Percentiles rank a stretch among this genome's conserved stretches.
These are phyloP conservation scores for Fusarium tricinctum DNA, from an alignment of 2,329 filamentous ascomycete species.

Conservation along the genomic window DNA sequence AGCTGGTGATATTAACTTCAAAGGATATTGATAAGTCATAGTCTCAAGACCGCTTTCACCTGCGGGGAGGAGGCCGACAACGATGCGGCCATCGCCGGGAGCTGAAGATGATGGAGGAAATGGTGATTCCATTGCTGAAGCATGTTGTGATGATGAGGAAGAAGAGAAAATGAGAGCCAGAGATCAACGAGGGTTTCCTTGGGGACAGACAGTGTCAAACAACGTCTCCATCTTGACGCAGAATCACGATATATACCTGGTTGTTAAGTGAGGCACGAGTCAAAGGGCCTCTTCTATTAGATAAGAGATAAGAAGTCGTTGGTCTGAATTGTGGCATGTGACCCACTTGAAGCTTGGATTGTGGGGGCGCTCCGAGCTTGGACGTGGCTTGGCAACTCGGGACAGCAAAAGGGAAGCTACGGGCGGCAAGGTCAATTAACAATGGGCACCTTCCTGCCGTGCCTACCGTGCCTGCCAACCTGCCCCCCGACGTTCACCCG, in stretches of 20 bases:
- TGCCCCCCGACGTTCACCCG: constrained; percentile 48
- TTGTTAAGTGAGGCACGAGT: constrained; percentile 25
- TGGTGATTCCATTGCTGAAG: constrained; percentile 70
- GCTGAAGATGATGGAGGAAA: constrained; percentile 80
- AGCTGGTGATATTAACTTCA: constrained; percentile 90
- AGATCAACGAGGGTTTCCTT: constrained; percentile 1
- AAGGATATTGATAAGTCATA: constrained; percentile 90
- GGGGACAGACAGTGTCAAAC: constrained; percentile 13
- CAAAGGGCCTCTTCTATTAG: constrained; percentile 25
- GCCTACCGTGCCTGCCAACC: neutral
- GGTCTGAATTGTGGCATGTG: constrained; percentile 37
- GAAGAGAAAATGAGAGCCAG: neutral
- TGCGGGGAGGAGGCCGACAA: constrained; percentile 79
- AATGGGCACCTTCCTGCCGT: neutral
- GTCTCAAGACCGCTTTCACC: constrained; percentile 78
- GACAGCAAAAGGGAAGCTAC: neutral
- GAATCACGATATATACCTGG: constrained; percentile 29
- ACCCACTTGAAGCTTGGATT: constrained; percentile 28
- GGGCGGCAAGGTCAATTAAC: neutral
- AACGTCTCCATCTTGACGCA: constrained; percentile 34
- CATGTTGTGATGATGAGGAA: constrained; percentile 39
- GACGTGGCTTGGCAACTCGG: constrained; percentile 18
- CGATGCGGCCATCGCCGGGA: constrained; percentile 83
- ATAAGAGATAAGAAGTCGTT: constrained; percentile 36
- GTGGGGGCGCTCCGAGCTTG: constrained; percentile 26